Percentiles rank a stretch among this genome's conserved stretches.
phyloP scores from a whole-genome alignment of 352 stramenopile genomes.

The Phytophthora nicotianae region DNA sequence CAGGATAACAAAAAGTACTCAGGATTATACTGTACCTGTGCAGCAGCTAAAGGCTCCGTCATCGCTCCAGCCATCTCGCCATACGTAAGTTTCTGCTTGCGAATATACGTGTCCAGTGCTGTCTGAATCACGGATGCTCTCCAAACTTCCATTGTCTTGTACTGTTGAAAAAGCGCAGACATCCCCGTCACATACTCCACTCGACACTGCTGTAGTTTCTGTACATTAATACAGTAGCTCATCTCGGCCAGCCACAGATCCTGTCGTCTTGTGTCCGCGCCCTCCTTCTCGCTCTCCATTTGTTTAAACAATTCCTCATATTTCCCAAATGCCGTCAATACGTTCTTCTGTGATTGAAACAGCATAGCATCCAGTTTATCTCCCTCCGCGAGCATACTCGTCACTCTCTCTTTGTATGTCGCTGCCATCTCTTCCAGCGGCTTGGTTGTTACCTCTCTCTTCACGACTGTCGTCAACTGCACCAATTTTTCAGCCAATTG shows the following conservation, averaged over 20 bases:
- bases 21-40: conserved; percentile 60
- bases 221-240: conserved; percentile 75
- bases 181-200: conserved; percentile 88
- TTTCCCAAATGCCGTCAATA: conserved; percentile 59
- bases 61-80: conserved; percentile 72
- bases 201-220: conserved; percentile 62
- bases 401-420: conserved; percentile 65
- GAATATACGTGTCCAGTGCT: conserved; percentile 74
- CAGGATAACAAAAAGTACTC: neutral
- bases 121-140: conserved; percentile 77
- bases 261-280: conserved; percentile 15
- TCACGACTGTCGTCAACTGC: conserved; percentile 75
- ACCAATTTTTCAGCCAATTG: conserved; percentile 79
- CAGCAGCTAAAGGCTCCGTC: conserved; percentile 62
- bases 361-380: conserved; percentile 59
- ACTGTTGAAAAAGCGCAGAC: conserved; percentile 79
- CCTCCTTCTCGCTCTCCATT: conserved; percentile 49
- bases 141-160: conserved; percentile 81
- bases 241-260: conserved; percentile 81
- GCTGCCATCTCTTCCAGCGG: conserved; percentile 78
- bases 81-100: conserved; percentile 84
- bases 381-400: conserved; percentile 58
- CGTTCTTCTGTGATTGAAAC: conserved; percentile 57
- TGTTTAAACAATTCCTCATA: conserved; percentile 68
- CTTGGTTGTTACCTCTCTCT: conserved; percentile 66